phyloP scores from a whole-genome alignment of 2,329 filamentous ascomycete species.

The Pseudopyrenochaeta lycopersici region DNA sequence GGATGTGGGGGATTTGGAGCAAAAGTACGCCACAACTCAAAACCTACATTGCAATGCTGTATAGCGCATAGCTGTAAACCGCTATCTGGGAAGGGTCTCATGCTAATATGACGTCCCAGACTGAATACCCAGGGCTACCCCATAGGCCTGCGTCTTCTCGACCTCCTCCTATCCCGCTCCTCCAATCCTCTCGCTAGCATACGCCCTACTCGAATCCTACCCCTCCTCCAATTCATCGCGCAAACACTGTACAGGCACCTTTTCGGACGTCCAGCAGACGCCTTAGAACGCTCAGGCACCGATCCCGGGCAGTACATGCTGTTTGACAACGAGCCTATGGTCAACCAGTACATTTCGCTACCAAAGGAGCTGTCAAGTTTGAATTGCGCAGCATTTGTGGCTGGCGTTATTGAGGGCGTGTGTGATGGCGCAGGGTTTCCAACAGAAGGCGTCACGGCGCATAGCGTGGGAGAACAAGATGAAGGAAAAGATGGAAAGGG shows the following conservation, averaged over 20 bases:
- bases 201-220: slow-evolving; percentile 86
- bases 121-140: slow-evolving; percentile 92
- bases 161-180: slow-evolving; percentile 84
- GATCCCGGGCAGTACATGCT: slow-evolving; percentile 99
- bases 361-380: slow-evolving; percentile 96
- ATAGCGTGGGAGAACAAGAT: slow-evolving; percentile 67
- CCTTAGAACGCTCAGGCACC: slow-evolving; percentile 85
- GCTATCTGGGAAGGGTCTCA: background rate
- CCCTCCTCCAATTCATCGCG: slow-evolving; percentile 94
- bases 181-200: slow-evolving; percentile 55
- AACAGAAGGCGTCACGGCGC: slow-evolving; percentile 83
- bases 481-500: slow-evolving; percentile 58
- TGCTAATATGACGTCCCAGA: slow-evolving; percentile 56
- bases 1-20: slow-evolving; percentile 92
- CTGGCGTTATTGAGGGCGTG: slow-evolving; percentile 92
- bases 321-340: slow-evolving; percentile 95
- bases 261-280: slow-evolving; percentile 89
- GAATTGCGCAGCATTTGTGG: slow-evolving; percentile 95
- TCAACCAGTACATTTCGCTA: slow-evolving; percentile 92
- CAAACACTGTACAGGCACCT: slow-evolving; percentile 91
- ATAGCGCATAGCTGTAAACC: background rate
- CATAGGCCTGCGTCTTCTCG: slow-evolving; percentile 91
- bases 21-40: slow-evolving; percentile 66
- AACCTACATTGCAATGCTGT: background rate
- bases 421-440: slow-evolving; percentile 93